Conservation (phyloP, 768 basidiomycete genomes). For the Suillus discolor region DNA sequence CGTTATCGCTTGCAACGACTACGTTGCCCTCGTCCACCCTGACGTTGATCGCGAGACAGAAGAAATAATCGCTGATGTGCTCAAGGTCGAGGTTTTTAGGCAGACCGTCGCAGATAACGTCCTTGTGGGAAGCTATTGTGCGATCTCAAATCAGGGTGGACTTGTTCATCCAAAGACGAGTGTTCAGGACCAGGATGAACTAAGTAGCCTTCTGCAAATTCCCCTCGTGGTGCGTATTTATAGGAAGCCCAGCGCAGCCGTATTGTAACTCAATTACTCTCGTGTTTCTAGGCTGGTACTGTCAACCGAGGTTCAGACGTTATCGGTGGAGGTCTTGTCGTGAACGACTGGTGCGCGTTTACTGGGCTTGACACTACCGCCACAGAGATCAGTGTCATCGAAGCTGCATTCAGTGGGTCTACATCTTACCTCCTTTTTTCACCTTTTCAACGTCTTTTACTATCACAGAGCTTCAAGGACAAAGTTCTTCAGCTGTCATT, state of each 20-base stretch:
- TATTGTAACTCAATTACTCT: slow-evolving; percentile 12
- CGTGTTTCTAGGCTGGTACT: slow-evolving; percentile 77
- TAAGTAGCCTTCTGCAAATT: slow-evolving; percentile 90
- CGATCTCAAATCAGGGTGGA: slow-evolving; percentile 95
- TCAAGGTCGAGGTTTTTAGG: slow-evolving; percentile 98
- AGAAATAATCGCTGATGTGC: slow-evolving; percentile 98
- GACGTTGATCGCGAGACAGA: slow-evolving; percentile 98
- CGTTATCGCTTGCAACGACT: slow-evolving; percentile 98
- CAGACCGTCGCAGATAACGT: slow-evolving; percentile 98
- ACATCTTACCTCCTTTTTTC: slow-evolving; percentile 5
- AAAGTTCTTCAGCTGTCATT: slow-evolving; percentile 79
- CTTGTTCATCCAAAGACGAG: slow-evolving; percentile 98
- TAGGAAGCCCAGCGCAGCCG: background rate
- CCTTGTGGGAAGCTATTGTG: slow-evolving; percentile 94
- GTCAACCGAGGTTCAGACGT: slow-evolving; percentile 99
- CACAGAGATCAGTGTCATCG: slow-evolving; percentile 97
- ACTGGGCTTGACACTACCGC: slow-evolving; percentile 99
- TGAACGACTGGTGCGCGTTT: slow-evolving; percentile 99
- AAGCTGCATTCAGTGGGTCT: slow-evolving; percentile 91
- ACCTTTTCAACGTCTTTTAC: slow-evolving; percentile 11
- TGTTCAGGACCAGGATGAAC: slow-evolving; percentile 95
- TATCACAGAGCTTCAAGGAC: slow-evolving; percentile 79
- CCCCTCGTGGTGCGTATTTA: slow-evolving; percentile 81
- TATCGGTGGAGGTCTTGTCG: slow-evolving; percentile 95
- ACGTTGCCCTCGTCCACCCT: slow-evolving; percentile 98